phyloP scores from a whole-genome alignment of 2,329 filamentous ascomycete species.

The Fusarium sp. region DNA sequence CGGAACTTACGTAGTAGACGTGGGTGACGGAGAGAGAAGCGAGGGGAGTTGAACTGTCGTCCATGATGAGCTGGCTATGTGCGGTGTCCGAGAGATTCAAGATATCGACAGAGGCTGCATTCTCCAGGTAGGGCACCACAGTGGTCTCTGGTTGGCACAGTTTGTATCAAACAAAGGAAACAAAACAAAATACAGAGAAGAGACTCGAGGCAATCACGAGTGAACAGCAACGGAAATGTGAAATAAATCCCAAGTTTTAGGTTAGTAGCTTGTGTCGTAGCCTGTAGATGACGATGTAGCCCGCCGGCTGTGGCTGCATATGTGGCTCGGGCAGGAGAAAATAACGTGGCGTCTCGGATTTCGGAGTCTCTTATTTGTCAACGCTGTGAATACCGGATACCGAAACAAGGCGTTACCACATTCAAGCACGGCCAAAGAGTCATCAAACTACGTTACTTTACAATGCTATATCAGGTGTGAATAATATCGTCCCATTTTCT shows the following conservation, averaged over 20 bases:
- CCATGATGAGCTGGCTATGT: conserved; percentile 34
- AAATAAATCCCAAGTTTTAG: not conserved
- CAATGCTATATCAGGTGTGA: conserved; percentile 1
- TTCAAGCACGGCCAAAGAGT: conserved; percentile 33
- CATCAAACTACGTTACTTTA: conserved; percentile 11
- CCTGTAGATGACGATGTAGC: conserved; percentile 15
- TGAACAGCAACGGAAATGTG: not conserved
- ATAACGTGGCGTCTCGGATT: conserved; percentile 19
- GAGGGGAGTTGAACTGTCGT: conserved; percentile 62
- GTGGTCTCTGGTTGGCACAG: not conserved
- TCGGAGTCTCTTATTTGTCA: conserved; percentile 15
- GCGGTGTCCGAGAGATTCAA: not conserved
- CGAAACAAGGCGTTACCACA: conserved; percentile 6
- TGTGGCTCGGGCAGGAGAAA: not conserved
- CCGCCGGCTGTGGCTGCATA: conserved; percentile 7
- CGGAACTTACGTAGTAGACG: conserved; percentile 83
- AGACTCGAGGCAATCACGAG: not conserved
- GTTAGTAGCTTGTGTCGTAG: not conserved
- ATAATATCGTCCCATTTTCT: not conserved
- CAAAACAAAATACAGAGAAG: not conserved
- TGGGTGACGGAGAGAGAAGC: conserved; percentile 94
- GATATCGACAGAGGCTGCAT: conserved; percentile 8
- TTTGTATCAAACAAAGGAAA: not conserved
- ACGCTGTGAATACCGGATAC: not conserved
- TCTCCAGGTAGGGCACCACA: not conserved